Percentiles rank a stretch among this genome's conserved stretches.
Evolutionary conservation across 495 filamentous ascomycete species (phyloP).

Genomic region (Ascobolus immersus): DNA sequence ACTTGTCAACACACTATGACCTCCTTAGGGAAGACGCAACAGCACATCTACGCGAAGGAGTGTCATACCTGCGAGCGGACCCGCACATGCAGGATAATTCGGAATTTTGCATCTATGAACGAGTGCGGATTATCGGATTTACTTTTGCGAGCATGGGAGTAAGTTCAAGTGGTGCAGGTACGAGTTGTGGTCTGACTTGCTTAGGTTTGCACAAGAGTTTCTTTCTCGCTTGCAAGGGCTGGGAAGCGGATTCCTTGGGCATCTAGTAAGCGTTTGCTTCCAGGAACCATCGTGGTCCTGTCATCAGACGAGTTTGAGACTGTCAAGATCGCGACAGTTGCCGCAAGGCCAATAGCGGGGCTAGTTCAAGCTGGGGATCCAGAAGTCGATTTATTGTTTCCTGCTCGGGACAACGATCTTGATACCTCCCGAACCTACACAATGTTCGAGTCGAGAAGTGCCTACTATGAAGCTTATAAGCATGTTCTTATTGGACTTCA

Average conservation of each 20-base stretch:
- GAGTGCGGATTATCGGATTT: slow-evolving; percentile 22
- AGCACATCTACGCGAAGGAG: slow-evolving; percentile 32
- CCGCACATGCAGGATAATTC: slow-evolving; percentile 29
- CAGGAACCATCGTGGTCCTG: slow-evolving; percentile 46
- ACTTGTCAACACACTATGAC: slow-evolving; percentile 37
- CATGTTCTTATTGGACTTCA: slow-evolving; percentile 53
- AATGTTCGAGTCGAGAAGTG: slow-evolving; percentile 48
- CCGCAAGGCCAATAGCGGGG: slow-evolving; percentile 36
- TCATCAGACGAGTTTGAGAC: slow-evolving; percentile 40
- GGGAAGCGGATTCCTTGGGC: slow-evolving; percentile 51
- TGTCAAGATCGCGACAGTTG: slow-evolving; percentile 48
- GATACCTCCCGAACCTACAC: slow-evolving; percentile 46
- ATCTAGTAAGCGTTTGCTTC: slow-evolving; percentile 43
- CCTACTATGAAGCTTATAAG: slow-evolving; percentile 50
- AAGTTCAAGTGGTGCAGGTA: not conserved
- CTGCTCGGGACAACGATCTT: slow-evolving; percentile 28
- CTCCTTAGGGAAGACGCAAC: slow-evolving; percentile 40
- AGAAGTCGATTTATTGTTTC: slow-evolving; percentile 54
- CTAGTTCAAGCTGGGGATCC: slow-evolving; percentile 40
- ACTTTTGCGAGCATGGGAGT: not conserved
- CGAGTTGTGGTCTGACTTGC: not conserved
- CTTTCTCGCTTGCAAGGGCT: slow-evolving; percentile 42
- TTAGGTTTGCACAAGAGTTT: slow-evolving; percentile 30
- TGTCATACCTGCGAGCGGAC: slow-evolving; percentile 22
- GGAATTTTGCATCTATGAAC: slow-evolving; percentile 43